Conservation (phyloP, 495 filamentous ascomycete genomes). For the Podospora bellae-mahoneyi region DNA sequence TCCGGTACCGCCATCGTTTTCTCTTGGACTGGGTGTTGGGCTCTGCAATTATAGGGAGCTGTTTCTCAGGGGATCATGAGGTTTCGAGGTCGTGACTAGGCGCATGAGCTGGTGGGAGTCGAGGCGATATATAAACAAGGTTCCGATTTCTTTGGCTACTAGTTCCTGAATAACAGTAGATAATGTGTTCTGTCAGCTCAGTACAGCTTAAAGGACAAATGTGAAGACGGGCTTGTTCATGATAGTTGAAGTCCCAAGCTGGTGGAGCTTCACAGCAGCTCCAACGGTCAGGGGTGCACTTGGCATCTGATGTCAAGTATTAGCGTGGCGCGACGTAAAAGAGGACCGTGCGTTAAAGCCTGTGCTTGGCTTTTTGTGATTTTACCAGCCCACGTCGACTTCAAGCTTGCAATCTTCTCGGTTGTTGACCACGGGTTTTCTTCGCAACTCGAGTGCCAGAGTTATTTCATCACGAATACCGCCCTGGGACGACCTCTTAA, state of each 20-base stretch:
- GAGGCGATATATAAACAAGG: neutral
- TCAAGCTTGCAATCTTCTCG: neutral
- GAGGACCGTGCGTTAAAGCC: neutral
- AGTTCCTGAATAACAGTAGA: neutral
- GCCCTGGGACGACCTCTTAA: neutral
- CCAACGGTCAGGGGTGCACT: neutral
- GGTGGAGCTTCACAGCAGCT: constrained; percentile 1
- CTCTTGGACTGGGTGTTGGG: neutral
- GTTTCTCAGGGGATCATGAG: neutral
- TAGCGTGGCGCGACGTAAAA: neutral
- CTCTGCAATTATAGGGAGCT: neutral
- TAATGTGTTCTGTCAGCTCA: neutral
- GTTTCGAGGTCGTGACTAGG: neutral
- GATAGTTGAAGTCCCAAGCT: neutral
- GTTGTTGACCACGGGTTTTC: neutral
- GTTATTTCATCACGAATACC: neutral
- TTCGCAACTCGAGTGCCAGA: neutral
- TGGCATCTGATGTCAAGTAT: neutral
- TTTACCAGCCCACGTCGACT: constrained; percentile 13
- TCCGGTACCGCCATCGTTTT: constrained; percentile 22
- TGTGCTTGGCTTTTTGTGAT: constrained; percentile 5
- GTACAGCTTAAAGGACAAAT: neutral
- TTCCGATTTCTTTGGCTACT: neutral
- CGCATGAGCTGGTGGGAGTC: neutral
- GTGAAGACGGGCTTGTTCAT: neutral